A percentile compares a stretch with the other conserved stretches of the same genome.
These are phyloP conservation scores for Hyphopichia khmerensis DNA, from an alignment of 1,139 yeast genomes.

Conservation along the genomic window DNA sequence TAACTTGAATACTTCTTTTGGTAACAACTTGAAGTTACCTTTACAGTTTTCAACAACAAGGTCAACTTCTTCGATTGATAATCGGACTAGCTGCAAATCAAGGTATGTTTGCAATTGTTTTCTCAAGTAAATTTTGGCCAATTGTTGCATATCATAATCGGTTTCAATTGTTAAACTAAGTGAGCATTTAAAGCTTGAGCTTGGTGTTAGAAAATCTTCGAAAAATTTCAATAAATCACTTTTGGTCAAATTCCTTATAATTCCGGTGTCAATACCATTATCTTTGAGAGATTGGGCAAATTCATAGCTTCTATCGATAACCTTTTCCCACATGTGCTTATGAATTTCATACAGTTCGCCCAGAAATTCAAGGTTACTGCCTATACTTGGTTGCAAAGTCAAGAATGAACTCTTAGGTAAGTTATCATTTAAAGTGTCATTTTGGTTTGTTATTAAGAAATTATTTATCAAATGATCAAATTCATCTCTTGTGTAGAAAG, in stretches of 20 bases:
- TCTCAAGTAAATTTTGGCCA: not conserved
- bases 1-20: not conserved
- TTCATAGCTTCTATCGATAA: conserved; percentile 38
- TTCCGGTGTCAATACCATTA: conserved; percentile 29
- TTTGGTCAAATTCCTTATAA: conserved; percentile 24
- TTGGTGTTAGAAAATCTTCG: conserved; percentile 30
- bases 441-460: conserved; percentile 27
- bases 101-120: not conserved
- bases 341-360: conserved; percentile 37
- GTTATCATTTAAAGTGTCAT: conserved; percentile 5
- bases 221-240: conserved; percentile 32
- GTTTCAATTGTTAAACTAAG: conserved; percentile 9
- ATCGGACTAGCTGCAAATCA: not conserved
- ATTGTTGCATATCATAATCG: not conserved
- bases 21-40: not conserved
- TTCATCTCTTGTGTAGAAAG: conserved; percentile 21
- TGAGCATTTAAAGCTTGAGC: conserved; percentile 30
- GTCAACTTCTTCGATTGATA: not conserved
- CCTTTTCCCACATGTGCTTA: conserved; percentile 47
- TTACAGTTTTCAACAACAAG: not conserved
- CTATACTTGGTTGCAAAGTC: conserved; percentile 19
- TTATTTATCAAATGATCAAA: conserved; percentile 32
- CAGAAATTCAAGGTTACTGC: conserved; percentile 23
- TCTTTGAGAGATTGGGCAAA: conserved; percentile 32
- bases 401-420: conserved; percentile 21